phyloP scores from a whole-genome alignment of 495 filamentous ascomycete genomes.

The Hyaloscypha finlandica region DNA sequence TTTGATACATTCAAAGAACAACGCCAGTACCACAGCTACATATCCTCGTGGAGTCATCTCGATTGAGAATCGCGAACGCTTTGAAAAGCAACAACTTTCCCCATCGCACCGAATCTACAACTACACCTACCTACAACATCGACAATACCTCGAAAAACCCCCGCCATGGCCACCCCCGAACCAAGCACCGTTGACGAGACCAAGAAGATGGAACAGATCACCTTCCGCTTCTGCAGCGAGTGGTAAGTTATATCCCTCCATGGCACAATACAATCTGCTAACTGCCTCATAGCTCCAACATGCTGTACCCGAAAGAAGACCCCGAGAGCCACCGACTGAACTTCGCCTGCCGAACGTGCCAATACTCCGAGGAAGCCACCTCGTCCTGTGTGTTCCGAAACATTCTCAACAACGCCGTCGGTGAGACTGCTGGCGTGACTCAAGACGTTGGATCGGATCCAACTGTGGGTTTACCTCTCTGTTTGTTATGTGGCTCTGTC shows the following conservation, averaged over 20 bases:
- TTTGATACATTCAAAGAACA: neutral
- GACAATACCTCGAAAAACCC: neutral
- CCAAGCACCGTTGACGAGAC: slow-evolving; percentile 54
- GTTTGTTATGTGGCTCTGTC: slow-evolving; percentile 32
- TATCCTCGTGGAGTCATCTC: neutral
- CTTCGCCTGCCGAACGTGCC: slow-evolving; percentile 83
- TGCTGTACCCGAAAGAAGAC: slow-evolving; percentile 97
- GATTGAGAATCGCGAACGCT: neutral
- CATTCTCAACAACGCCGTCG: slow-evolving; percentile 81
- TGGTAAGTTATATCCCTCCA: slow-evolving; percentile 56
- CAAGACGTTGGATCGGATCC: slow-evolving; percentile 96
- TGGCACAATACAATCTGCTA: neutral
- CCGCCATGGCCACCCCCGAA: slow-evolving; percentile 60
- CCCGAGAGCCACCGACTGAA: slow-evolving; percentile 52
- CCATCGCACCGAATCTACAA: neutral
- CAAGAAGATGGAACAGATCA: slow-evolving; percentile 75
- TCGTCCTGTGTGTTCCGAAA: slow-evolving; percentile 91
- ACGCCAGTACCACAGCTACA: neutral
- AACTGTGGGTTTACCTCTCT: slow-evolving; percentile 76
- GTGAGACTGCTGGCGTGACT: slow-evolving; percentile 95
- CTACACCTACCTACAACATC: neutral
- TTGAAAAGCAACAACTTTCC: neutral
- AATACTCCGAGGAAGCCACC: slow-evolving; percentile 80
- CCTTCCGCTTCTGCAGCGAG: slow-evolving; percentile 96
- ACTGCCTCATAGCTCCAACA: slow-evolving; percentile 68